Conservation (phyloP, 139 green algal genomes). For the Chlorella sp. region DNA sequence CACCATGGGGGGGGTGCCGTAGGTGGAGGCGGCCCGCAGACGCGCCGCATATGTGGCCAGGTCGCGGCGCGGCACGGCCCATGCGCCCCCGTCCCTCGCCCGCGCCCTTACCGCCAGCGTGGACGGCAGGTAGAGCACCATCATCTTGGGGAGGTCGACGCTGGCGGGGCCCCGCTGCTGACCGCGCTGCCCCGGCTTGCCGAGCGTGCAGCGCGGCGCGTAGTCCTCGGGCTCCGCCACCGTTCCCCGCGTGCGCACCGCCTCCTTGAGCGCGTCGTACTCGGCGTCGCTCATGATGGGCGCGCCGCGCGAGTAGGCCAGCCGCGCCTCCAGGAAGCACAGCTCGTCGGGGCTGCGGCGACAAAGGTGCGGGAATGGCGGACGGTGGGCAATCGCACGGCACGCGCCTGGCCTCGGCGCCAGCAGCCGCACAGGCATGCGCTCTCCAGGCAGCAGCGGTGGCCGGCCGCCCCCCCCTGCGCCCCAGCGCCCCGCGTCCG, state of each 20-base stretch:
- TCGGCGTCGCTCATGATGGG: conserved; percentile 83
- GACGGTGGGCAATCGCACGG: neutral
- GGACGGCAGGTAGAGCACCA: conserved; percentile 79
- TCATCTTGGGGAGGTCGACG: conserved; percentile 85
- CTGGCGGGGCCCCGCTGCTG: conserved; percentile 47
- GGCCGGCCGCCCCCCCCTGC: neutral
- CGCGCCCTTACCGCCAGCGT: conserved; percentile 40
- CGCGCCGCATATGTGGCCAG: too few species aligned
- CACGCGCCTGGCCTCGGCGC: neutral
- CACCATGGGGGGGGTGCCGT: too few species aligned
- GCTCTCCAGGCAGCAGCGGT: too few species aligned
- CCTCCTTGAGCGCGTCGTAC: conserved; percentile 71
- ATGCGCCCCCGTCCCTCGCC: neutral
- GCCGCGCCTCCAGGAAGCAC: conserved; percentile 82
- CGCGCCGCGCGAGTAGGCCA: conserved; percentile 65
- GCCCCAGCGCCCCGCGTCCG: neutral
- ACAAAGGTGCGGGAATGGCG: neutral
- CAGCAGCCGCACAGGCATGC: too few species aligned
- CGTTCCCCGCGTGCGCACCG: neutral
- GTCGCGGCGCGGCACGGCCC: neutral
- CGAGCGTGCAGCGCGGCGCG: conserved; percentile 23
- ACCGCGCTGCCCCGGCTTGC: conserved; percentile 2
- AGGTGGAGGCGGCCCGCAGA: too few species aligned
- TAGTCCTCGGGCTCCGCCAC: too few species aligned
- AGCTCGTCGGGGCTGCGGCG: conserved; percentile 66